Conservation (phyloP, 2,329 filamentous ascomycete species). For the Hypomyces rosellus region DNA sequence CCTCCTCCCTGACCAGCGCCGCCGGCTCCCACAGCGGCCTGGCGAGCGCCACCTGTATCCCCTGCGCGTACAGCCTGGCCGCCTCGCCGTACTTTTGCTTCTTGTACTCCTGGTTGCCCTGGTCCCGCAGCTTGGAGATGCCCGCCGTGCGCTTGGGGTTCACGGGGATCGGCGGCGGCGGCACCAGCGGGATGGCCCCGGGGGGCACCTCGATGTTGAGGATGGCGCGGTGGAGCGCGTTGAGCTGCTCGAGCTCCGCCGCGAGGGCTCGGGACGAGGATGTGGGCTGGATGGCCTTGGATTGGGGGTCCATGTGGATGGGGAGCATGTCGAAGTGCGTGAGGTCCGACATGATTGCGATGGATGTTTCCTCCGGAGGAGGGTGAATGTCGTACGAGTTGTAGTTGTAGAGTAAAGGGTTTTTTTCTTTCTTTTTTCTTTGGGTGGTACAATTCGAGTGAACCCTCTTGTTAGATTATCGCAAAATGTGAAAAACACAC, state of each 20-base stretch:
- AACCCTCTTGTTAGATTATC: too few species aligned
- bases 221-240: slow-evolving; percentile 70
- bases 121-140: slow-evolving; percentile 85
- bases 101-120: slow-evolving; percentile 75
- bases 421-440: too few species aligned
- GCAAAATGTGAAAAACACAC: too few species aligned
- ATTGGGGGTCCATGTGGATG: slow-evolving; percentile 71
- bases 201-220: slow-evolving; percentile 45
- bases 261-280: slow-evolving; percentile 45
- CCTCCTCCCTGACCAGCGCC: slow-evolving; percentile 77
- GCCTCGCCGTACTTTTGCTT: slow-evolving; percentile 71
- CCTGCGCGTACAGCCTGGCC: slow-evolving; percentile 74
- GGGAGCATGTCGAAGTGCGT: slow-evolving; percentile 79
- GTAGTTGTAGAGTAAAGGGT: too few species aligned
- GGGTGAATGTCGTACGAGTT: not conserved
- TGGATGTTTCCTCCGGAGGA: not conserved
- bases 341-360: slow-evolving; percentile 46
- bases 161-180: slow-evolving; percentile 81
- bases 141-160: slow-evolving; percentile 87
- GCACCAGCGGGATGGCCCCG: slow-evolving; percentile 56
- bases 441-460: too few species aligned
- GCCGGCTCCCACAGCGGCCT: slow-evolving; percentile 85
- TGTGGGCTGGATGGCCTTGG: slow-evolving; percentile 61
- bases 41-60: slow-evolving; percentile 78
- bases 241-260: slow-evolving; percentile 66